phyloP scores from a whole-genome alignment of 148 eudicot species.

The Rhododendron henanense region DNA sequence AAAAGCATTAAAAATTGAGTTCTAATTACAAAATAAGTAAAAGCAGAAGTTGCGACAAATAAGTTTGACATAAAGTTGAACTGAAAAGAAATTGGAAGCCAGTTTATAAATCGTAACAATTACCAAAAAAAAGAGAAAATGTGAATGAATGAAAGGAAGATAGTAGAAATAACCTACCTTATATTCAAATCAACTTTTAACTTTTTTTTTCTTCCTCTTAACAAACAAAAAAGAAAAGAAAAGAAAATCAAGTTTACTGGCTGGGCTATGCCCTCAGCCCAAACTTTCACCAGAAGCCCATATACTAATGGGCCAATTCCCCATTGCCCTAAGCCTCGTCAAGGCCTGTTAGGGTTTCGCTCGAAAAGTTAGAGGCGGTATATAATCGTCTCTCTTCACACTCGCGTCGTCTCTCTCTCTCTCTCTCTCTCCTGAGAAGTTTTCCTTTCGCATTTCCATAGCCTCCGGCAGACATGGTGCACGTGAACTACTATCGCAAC shows the following conservation, averaged over 20 bases:
- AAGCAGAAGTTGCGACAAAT: neutral
- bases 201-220: neutral
- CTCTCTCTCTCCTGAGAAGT: neutral
- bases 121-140: too few species aligned
- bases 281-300: neutral
- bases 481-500: conserved; percentile 13
- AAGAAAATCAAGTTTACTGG: neutral
- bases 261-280: neutral
- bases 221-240: too few species aligned
- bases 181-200: too few species aligned
- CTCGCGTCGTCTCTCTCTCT: neutral
- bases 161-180: too few species aligned
- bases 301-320: neutral
- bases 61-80: neutral
- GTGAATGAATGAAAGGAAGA: too few species aligned
- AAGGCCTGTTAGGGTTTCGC: neutral
- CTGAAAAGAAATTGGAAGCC: too few species aligned
- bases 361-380: neutral
- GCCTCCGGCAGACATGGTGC: conserved; percentile 6
- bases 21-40: neutral
- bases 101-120: too few species aligned
- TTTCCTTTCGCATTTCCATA: neutral
- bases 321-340: neutral
- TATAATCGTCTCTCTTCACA: neutral
- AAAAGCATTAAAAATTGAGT: neutral